A percentile compares a stretch with the other conserved stretches of the same genome.
phyloP scores from a whole-genome alignment of 1,284 basidiomycete species.

The Phellinidium pouzarii region DNA sequence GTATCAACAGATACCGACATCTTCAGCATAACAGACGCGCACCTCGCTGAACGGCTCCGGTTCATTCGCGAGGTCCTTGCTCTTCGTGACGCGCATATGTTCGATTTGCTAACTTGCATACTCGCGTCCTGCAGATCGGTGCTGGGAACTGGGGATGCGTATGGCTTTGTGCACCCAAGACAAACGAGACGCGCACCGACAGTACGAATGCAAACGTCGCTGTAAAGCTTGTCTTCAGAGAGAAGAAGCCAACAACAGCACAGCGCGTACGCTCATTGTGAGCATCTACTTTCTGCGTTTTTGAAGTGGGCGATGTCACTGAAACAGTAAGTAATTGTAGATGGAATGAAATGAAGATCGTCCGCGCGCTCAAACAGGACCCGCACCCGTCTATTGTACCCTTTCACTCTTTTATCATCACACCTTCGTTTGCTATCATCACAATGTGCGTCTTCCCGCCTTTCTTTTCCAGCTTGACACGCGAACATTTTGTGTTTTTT shows the following conservation, averaged over 20 bases:
- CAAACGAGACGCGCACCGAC: constrained; percentile 23
- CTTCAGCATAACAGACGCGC: constrained; percentile 53
- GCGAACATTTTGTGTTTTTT: not conserved
- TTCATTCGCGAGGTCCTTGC: constrained; percentile 66
- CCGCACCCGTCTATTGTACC: constrained; percentile 86
- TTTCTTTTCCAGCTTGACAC: constrained; percentile 30
- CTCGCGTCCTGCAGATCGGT: constrained; percentile 49
- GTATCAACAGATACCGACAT: constrained; percentile 38
- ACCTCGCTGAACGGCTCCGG: constrained; percentile 58
- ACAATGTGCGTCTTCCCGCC: constrained; percentile 69
- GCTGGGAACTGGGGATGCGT: constrained; percentile 86
- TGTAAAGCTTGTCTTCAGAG: constrained; percentile 83
- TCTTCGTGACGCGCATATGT: constrained; percentile 5
- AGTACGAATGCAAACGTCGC: constrained; percentile 45
- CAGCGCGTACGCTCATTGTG: constrained; percentile 82
- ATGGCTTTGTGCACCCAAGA: constrained; percentile 65
- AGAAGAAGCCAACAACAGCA: constrained; percentile 72
- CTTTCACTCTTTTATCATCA: constrained; percentile 90
- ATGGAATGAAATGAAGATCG: constrained; percentile 95
- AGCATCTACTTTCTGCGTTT: constrained; percentile 26
- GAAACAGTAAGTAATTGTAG: constrained; percentile 29
- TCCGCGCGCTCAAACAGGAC: constrained; percentile 71
- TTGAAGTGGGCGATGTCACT: not conserved
- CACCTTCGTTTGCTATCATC: constrained; percentile 81
- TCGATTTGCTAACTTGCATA: constrained; percentile 1